phyloP scores from a whole-genome alignment of 768 basidiomycete genomes.

The Pleurotus platypus region DNA sequence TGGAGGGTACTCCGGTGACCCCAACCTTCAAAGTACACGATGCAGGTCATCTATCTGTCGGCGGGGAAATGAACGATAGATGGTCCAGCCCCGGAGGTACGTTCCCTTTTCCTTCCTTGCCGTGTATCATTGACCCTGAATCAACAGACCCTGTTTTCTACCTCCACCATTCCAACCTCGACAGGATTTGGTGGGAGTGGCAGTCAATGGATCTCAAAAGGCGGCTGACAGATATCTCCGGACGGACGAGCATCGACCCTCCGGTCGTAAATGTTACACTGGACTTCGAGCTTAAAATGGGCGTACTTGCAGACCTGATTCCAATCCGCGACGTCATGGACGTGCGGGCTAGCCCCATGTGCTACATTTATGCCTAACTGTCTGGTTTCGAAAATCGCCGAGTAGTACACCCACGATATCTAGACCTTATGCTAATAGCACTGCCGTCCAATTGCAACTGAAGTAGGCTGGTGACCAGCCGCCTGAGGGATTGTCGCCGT shows the following conservation, averaged over 20 bases:
- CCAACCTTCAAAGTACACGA: conserved; percentile 26
- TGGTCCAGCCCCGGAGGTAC: conserved; percentile 37
- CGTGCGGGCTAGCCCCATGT: conserved; percentile 19
- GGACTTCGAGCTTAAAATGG: conserved; percentile 24
- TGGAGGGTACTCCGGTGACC: conserved; percentile 30
- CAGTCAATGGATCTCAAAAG: conserved; percentile 18
- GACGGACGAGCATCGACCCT: conserved; percentile 23
- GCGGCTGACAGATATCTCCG: conserved; percentile 31
- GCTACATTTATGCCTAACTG: conserved; percentile 24
- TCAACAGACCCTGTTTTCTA: conserved; percentile 34
- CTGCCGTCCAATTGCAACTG: too few relatives aligned
- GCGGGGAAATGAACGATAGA: conserved; percentile 28
- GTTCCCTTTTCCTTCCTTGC: conserved; percentile 4
- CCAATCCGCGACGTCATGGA: conserved; percentile 29
- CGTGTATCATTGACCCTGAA: not conserved
- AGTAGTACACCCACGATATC: too few relatives aligned
- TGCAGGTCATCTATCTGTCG: conserved; percentile 30
- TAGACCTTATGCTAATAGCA: too few relatives aligned
- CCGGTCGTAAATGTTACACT: conserved; percentile 29
- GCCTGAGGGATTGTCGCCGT: too few relatives aligned
- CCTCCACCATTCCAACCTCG: conserved; percentile 35
- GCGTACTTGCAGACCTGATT: conserved; percentile 19
- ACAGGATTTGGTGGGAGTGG: conserved; percentile 41
- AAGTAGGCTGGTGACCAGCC: too few relatives aligned
- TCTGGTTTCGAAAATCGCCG: too few relatives aligned